Evolutionary conservation across 257 asterid species (phyloP).

Genomic region (Agastache rugosa): DNA sequence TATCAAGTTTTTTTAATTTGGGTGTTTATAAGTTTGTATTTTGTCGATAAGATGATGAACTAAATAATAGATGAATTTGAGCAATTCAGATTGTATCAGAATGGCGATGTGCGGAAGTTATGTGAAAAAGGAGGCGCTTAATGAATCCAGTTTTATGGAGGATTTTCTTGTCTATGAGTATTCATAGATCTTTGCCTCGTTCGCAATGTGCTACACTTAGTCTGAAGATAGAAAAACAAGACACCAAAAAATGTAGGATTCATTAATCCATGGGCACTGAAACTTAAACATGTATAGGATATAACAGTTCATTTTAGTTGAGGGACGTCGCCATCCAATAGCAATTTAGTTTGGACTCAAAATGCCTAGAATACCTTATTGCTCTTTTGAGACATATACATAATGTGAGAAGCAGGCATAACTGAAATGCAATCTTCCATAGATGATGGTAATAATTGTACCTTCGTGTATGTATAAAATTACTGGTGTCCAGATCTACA

Average conservation of each 20-base stretch:
- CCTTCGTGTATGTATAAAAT: background rate
- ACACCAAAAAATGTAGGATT: background rate
- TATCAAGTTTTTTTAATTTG: background rate
- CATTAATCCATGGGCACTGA: constrained; percentile 2
- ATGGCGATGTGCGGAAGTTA: background rate
- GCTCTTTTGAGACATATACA: background rate
- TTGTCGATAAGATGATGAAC: background rate
- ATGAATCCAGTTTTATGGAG: constrained; percentile 12
- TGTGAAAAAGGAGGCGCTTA: background rate
- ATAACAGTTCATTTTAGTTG: background rate
- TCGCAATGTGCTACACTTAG: constrained; percentile 19
- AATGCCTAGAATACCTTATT: background rate
- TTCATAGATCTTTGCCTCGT: constrained; percentile 11
- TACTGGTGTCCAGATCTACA: background rate
- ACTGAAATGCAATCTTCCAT: background rate
- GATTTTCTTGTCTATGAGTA: constrained; percentile 5
- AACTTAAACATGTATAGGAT: background rate
- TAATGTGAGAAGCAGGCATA: background rate
- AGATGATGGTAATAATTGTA: background rate
- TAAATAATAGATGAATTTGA: background rate
- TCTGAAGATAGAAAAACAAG: background rate
- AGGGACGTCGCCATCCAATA: background rate
- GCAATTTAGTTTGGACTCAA: background rate
- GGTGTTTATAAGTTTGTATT: background rate
- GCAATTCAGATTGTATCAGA: background rate